Evolutionary conservation across 768 basidiomycete genomes (phyloP), one percentile per base, ranked within the genome.

Genomic region (Panellus pusillus): DNA sequence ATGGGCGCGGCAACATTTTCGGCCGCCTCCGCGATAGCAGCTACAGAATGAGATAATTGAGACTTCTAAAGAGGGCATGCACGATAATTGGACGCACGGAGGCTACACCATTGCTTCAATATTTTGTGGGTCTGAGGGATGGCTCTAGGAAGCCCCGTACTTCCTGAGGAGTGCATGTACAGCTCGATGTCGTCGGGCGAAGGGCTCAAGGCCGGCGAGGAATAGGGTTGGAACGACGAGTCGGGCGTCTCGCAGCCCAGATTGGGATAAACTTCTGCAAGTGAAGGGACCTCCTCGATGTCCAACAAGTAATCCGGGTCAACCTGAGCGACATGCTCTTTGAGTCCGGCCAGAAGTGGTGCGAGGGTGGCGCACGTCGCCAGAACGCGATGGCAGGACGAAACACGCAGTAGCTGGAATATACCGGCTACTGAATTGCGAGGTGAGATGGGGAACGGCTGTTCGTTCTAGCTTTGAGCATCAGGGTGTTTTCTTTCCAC

Each of bases 381-480:
- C 6, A 77, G 54, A 44, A 76, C 18, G 43, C 67, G 65, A 39
- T 57, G 68, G 29, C 68, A 73, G 6, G 61, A 63, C 0, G 69
- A 63, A 50, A 65, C 65, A 46, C 54, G 56, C 29, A 75, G 52
- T 50, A 76, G 63, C 43, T 72, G 55, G 14, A 63, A 46, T 2
- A 76, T 63, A 6, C 70, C 73, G 3, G 69, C 50, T 0, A 68
- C 44, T 9, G 70, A 69, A 53, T 73, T 73, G 15, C 72, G 64
- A 17, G 69, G 71, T 2, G 71, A 68, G 44, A 72, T 71, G 0
- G 68, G 71, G 47, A 72, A 70, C 1, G 70, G 70, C 69, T 70
- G 20, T 24, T 24, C 3, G 24, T 6, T 6, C 6, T 24, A 24
- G 24, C 3, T 28, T 4, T 31, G 6, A 38, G 49, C 48, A 36